Percentiles rank a stretch among this genome's conserved stretches.
phyloP scores from a whole-genome alignment of 371 early-diverging fungal species.

The Sporodiniella umbellata region DNA sequence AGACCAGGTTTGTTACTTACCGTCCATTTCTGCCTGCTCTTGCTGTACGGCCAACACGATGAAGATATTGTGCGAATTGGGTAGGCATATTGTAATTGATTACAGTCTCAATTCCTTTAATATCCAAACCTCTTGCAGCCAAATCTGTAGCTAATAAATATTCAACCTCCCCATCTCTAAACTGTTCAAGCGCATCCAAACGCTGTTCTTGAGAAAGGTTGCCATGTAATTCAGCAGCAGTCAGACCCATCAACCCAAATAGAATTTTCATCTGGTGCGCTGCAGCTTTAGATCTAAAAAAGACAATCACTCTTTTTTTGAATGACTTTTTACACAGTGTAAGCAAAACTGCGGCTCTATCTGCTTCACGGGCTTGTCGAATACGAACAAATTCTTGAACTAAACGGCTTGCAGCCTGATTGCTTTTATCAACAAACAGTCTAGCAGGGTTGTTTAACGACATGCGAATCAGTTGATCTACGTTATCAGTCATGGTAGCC shows the following conservation, averaged over 20 bases:
- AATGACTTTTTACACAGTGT: slow-evolving; percentile 85
- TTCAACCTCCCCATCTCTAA: slow-evolving; percentile 85
- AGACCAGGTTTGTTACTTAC: slow-evolving; percentile 23
- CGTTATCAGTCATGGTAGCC: slow-evolving; percentile 99
- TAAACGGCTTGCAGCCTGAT: slow-evolving; percentile 75
- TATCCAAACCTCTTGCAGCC: slow-evolving; percentile 99
- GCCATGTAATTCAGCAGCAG: slow-evolving; percentile 97
- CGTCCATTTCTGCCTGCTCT: slow-evolving; percentile 91
- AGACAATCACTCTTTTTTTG: slow-evolving; percentile 78
- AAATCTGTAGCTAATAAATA: slow-evolving; percentile 98
- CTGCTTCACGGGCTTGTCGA: slow-evolving; percentile 77
- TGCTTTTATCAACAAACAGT: slow-evolving; percentile 83
- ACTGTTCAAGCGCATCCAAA: slow-evolving; percentile 87
- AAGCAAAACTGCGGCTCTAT: slow-evolving; percentile 81
- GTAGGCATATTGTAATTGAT: slow-evolving; percentile 99
- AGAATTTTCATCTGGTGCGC: slow-evolving; percentile 97
- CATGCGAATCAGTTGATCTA: slow-evolving; percentile 91
- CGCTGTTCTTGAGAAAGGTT: slow-evolving; percentile 95
- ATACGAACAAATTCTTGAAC: slow-evolving; percentile 97
- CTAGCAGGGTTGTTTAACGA: slow-evolving; percentile 89
- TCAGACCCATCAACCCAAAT: slow-evolving; percentile 88
- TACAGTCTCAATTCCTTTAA: slow-evolving; percentile 97
- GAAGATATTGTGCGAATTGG: slow-evolving; percentile 94
- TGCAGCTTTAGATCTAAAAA: slow-evolving; percentile 90
- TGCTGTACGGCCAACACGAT: slow-evolving; percentile 99